phyloP scores from a whole-genome alignment of 75 land plant species.

The Picea sitchensis region DNA sequence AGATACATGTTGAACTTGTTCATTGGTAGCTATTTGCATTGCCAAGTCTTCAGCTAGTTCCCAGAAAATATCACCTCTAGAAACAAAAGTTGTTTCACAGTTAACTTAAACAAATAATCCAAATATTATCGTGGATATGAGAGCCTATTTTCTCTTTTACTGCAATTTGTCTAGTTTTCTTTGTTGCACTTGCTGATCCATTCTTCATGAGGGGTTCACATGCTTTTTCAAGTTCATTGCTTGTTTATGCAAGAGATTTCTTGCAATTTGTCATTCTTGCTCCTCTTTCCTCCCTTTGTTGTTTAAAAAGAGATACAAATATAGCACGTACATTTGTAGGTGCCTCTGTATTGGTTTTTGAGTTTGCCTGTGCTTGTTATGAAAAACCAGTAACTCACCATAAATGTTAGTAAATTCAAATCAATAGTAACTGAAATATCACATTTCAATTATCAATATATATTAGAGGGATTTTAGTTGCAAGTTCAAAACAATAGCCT shows the following conservation, averaged over 20 bases:
- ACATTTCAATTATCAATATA: too few relatives aligned
- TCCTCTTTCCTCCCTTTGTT: constrained; percentile 93
- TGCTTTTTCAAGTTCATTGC: constrained; percentile 76
- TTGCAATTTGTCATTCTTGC: constrained; percentile 99
- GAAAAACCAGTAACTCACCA: background rate
- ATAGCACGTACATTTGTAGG: constrained; percentile 28
- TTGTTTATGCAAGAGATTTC: constrained; percentile 71
- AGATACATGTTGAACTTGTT: constrained; percentile 70
- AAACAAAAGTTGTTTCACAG: constrained; percentile 96
- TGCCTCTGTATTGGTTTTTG: background rate
- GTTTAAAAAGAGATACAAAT: constrained; percentile 78
- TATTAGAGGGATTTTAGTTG: too few relatives aligned
- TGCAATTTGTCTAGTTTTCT: constrained; percentile 76
- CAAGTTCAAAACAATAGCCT: too few relatives aligned
- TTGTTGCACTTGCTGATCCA: constrained; percentile 92
- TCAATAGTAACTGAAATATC: too few relatives aligned
- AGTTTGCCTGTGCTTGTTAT: background rate
- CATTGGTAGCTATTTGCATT: constrained; percentile 93
- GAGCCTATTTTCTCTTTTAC: constrained; percentile 87
- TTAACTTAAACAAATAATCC: constrained; percentile 89
- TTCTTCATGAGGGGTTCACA: constrained; percentile 85
- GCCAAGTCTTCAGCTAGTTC: constrained; percentile 85
- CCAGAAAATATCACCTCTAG: constrained; percentile 80
- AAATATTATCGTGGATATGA: constrained; percentile 84
- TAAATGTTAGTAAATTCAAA: too few relatives aligned